phyloP scores from a whole-genome alignment of 2,329 filamentous ascomycete species.

The Diplocarpon mali region DNA sequence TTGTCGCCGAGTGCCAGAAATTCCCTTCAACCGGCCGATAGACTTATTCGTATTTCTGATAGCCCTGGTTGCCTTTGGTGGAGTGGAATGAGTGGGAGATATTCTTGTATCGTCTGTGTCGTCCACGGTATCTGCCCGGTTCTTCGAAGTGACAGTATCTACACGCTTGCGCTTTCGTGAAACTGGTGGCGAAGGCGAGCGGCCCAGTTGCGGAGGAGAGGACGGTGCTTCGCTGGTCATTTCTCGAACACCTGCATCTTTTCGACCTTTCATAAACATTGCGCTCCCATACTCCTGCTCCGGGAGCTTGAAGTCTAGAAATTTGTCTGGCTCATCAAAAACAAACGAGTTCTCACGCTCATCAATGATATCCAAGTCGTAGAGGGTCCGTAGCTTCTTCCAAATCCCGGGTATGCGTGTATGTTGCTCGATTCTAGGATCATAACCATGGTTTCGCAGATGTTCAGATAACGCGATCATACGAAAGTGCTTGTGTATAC shows the following conservation, averaged over 20 bases:
- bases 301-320: constrained; percentile 56
- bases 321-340: constrained; percentile 43
- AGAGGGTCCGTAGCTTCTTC: constrained; percentile 73
- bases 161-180: constrained; percentile 27
- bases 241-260: not conserved
- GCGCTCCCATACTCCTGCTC: constrained; percentile 28
- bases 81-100: constrained; percentile 31
- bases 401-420: constrained; percentile 87
- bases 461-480: constrained; percentile 79
- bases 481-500: constrained; percentile 88
- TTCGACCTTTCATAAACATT: constrained; percentile 22
- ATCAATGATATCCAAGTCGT: constrained; percentile 77
- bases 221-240: constrained; percentile 27
- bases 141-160: constrained; percentile 25
- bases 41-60: constrained; percentile 30
- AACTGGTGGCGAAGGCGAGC: constrained; percentile 16
- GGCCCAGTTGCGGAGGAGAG: constrained; percentile 23
- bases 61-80: constrained; percentile 31
- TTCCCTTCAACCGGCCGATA: constrained; percentile 32
- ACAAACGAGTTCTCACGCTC: constrained; percentile 56
- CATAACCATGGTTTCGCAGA: constrained; percentile 68
- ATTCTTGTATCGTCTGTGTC: constrained; percentile 38
- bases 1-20: constrained; percentile 27
- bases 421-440: constrained; percentile 59
- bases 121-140: constrained; percentile 38